Evolutionary conservation across 2,329 filamentous ascomycete species (phyloP).

Genomic region (Hypoxylon sp.): DNA sequence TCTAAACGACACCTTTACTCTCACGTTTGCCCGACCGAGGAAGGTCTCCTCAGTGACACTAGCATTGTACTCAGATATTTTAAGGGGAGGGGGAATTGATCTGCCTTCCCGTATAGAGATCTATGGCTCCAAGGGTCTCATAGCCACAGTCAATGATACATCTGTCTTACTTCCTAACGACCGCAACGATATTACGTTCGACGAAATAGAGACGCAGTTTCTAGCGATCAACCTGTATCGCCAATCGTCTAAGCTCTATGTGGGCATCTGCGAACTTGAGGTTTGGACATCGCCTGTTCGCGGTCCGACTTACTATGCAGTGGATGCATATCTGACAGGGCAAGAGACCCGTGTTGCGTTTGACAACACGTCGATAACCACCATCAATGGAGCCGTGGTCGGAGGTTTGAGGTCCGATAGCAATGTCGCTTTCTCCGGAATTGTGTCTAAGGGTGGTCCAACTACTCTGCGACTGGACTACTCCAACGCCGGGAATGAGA

Average conservation of each 20-base stretch:
- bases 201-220: constrained; percentile 41
- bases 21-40: constrained; percentile 47
- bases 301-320: constrained; percentile 41
- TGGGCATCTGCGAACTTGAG: constrained; percentile 48
- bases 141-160: constrained; percentile 32
- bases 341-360: constrained; percentile 37
- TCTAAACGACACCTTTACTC: constrained; percentile 46
- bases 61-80: constrained; percentile 46
- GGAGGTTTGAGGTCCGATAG: constrained; percentile 39
- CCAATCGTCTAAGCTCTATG: constrained; percentile 35
- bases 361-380: constrained; percentile 36
- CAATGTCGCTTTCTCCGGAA: constrained; percentile 43
- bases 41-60: constrained; percentile 47
- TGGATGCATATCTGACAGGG: constrained; percentile 44
- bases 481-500: constrained; percentile 33
- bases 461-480: constrained; percentile 38
- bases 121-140: constrained; percentile 38
- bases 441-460: constrained; percentile 34
- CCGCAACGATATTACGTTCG: constrained; percentile 42
- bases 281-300: constrained; percentile 42
- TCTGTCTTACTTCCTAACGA: constrained; percentile 41
- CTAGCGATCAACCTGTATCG: constrained; percentile 45
- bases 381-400: constrained; percentile 42
- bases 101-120: constrained; percentile 42
- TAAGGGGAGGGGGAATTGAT: constrained; percentile 47